Evolutionary conservation across 1,139 yeast species (phyloP).

Genomic region (Yamadazyma taylorii): DNA sequence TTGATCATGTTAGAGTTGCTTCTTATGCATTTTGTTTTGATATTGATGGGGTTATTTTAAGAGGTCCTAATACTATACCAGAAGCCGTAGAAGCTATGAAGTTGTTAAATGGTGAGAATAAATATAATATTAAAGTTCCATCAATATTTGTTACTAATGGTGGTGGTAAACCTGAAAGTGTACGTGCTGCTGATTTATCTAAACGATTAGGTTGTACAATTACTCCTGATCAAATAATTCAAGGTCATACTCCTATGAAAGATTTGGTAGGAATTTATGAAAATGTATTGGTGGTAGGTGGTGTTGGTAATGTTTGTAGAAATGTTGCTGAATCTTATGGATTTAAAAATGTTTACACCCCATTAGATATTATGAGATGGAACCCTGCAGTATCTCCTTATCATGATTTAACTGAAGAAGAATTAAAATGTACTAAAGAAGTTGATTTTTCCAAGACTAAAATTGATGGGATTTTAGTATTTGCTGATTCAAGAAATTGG

Average conservation of each 20-base stretch:
- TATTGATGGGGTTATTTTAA: conserved; percentile 79
- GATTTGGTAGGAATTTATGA: conserved; percentile 65
- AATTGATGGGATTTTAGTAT: conserved; percentile 73
- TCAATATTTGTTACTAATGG: conserved; percentile 86
- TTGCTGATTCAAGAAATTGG: conserved; percentile 86
- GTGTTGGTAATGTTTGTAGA: conserved; percentile 79
- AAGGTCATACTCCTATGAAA: conserved; percentile 89
- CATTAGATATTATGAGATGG: conserved; percentile 82
- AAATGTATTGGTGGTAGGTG: conserved; percentile 82
- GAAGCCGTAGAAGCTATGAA: conserved; percentile 70
- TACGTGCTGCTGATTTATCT: conserved; percentile 67
- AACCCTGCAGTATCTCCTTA: conserved; percentile 83
- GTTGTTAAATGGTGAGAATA: conserved; percentile 72
- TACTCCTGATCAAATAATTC: conserved; percentile 76
- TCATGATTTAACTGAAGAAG: conserved; percentile 73
- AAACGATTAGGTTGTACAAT: conserved; percentile 59
- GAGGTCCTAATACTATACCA: conserved; percentile 80
- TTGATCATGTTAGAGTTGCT: conserved; percentile 72
- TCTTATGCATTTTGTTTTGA: conserved; percentile 86
- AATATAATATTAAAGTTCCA: conserved; percentile 79
- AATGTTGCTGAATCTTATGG: conserved; percentile 78
- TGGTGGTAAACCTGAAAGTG: conserved; percentile 79
- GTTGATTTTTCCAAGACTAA: conserved; percentile 63
- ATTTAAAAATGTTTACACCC: conserved; percentile 71
- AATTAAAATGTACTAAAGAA: conserved; percentile 51